Evolutionary conservation across 345 rosid genomes (phyloP), one percentile per base, ranked within the genome.

Genomic region (Eucalyptus regnans): DNA sequence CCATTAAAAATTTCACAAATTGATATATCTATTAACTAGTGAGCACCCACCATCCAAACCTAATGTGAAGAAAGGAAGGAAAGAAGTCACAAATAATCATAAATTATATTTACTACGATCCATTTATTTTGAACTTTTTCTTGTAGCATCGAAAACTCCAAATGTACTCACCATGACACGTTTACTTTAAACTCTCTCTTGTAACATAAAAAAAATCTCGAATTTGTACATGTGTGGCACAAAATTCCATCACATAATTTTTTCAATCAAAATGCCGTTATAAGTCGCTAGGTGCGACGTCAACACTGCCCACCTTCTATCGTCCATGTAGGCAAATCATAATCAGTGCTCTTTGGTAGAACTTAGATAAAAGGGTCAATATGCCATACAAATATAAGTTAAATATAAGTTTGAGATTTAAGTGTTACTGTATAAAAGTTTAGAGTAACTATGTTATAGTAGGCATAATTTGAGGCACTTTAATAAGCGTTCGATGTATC

Each of bases 221-320:
- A 60, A 25, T 60, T 11, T 60, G 7, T 60, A 60, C n/a, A 60
- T 60, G 6, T 6, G 7, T 27, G 31, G 12, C 12, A 56, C 27
- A 56, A 52, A 52, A 52, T 52, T 52, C 0, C 1, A 0, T 18
- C 23, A 7, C 23, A 7, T 18, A 7, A 7, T 18, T 18, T 52
- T 52, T 52, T 52, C 56, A 52, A 0, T 52, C 0, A 52, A 52
- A 52, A 52, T 52, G 10, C 18, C 18, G 58, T 52, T 18, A 52
- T 18, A 52, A 52, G 58, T 52, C 0, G 58, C 9, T 3, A 51
- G 56, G 56, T 17, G 22, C 22, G 0, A 51, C 4, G 1, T 51
- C 56, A 51, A 51, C 22, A 51, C 9, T 1, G 1, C 2, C 0
- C 0, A 2, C 14, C 15, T 60, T 60, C 7, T 1, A 27, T 60